phyloP scores from a whole-genome alignment of 2,329 filamentous ascomycete species.

The Helminthosporium solani region DNA sequence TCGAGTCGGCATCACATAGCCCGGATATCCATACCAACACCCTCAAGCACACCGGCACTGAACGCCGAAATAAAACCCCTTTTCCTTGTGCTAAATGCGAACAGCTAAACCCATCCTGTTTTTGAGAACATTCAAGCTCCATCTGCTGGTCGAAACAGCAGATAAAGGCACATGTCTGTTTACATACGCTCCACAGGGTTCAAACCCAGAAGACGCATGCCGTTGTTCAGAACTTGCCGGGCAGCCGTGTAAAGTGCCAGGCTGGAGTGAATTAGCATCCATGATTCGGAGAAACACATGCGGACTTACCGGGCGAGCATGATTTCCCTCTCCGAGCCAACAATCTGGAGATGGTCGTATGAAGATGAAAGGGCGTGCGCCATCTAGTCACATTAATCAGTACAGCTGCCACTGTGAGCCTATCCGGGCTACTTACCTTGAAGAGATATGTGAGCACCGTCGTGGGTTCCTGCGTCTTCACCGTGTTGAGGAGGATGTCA shows the following conservation, averaged over 20 bases:
- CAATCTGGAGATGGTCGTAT: conserved; percentile 75
- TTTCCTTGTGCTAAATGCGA: not conserved
- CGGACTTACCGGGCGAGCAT: conserved; percentile 59
- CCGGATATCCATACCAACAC: too few species aligned
- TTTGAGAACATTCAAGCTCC: too few species aligned
- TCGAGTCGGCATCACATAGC: too few species aligned
- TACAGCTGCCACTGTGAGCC: not conserved
- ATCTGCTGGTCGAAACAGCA: too few species aligned
- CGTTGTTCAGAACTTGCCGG: conserved; percentile 74
- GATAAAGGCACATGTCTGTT: not conserved
- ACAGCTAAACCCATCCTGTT: too few species aligned
- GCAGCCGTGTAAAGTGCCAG: conserved; percentile 70
- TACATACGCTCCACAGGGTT: conserved; percentile 64
- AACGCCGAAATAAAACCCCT: not conserved
- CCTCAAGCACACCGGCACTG: not conserved
- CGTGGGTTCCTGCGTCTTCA: conserved; percentile 77
- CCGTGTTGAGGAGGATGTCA: conserved; percentile 78
- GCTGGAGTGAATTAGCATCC: not conserved
- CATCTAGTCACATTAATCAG: conserved; percentile 58
- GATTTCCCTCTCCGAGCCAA: conserved; percentile 71
- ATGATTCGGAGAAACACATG: too few species aligned
- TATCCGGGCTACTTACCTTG: conserved; percentile 61
- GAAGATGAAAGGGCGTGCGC: conserved; percentile 74
- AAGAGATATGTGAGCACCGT: conserved; percentile 73
- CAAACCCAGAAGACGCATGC: conserved; percentile 78